Evolutionary conservation across 2,329 filamentous ascomycete genomes (phyloP).

Genomic region (Aspergillus flavus): DNA sequence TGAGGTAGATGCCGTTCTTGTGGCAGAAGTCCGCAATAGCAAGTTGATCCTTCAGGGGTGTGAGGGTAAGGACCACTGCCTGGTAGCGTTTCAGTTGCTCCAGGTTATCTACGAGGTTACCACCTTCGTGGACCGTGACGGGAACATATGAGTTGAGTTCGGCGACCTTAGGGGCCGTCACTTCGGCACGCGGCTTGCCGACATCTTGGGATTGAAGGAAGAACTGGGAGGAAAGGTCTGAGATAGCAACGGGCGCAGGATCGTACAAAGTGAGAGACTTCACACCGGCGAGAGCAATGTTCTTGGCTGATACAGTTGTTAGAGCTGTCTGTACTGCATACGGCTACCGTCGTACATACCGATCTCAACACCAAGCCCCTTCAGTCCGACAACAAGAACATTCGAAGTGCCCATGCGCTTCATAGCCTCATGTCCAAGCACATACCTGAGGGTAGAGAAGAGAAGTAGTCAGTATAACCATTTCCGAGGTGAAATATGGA

Average conservation of each 20-base stretch:
- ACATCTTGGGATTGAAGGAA: conserved; percentile 88
- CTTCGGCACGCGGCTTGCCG: conserved; percentile 84
- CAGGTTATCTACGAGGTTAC: conserved; percentile 73
- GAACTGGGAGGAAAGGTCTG: conserved; percentile 95
- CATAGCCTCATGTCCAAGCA: conserved; percentile 83
- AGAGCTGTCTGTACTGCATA: background rate
- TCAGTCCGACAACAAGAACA: conserved; percentile 86
- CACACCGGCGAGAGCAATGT: conserved; percentile 95
- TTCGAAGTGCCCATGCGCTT: conserved; percentile 98
- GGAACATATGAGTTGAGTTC: conserved; percentile 97
- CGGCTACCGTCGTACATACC: conserved; percentile 38
- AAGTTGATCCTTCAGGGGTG: conserved; percentile 77
- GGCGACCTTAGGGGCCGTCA: conserved; percentile 84
- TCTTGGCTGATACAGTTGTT: conserved; percentile 69
- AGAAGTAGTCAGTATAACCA: background rate
- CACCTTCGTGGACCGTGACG: conserved; percentile 69
- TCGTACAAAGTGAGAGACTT: conserved; percentile 96
- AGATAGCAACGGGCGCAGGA: conserved; percentile 77
- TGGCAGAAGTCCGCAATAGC: conserved; percentile 91
- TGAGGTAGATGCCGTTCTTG: conserved; percentile 86
- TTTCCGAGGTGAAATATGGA: background rate
- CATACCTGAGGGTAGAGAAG: conserved; percentile 50
- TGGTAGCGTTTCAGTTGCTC: conserved; percentile 87
- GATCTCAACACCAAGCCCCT: conserved; percentile 94
- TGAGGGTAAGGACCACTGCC: conserved; percentile 86